A percentile compares a stretch with the other conserved stretches of the same genome.
Evolutionary conservation across 1,139 yeast species (phyloP).

Genomic region (Yamadazyma diddensiae): DNA sequence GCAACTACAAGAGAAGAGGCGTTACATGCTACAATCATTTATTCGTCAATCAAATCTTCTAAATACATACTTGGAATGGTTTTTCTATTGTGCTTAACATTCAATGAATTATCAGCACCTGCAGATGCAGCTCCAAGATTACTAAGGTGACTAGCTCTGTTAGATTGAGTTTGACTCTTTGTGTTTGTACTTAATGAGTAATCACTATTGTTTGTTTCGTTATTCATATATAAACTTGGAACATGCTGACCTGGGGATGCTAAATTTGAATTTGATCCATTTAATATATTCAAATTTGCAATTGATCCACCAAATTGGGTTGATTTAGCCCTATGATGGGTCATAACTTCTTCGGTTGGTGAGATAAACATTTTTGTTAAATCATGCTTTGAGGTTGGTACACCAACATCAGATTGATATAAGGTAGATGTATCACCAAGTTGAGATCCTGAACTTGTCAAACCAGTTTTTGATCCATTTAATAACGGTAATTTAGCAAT

Average conservation of each 20-base stretch:
- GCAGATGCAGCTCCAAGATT: constrained; percentile 13
- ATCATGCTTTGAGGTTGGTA: constrained; percentile 38
- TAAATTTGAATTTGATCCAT: constrained; percentile 25
- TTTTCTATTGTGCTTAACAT: constrained; percentile 22
- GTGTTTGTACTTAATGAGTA: constrained; percentile 21
- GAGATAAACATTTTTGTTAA: constrained; percentile 63
- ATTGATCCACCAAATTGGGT: constrained; percentile 17
- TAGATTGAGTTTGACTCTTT: constrained; percentile 6
- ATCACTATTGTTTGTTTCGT: constrained; percentile 35
- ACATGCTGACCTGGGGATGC: constrained; percentile 32
- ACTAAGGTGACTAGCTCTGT: constrained; percentile 12
- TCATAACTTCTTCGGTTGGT: constrained; percentile 76
- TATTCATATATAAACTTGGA: constrained; percentile 37
- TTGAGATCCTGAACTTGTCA: constrained; percentile 19
- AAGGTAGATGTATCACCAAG: constrained; percentile 40
- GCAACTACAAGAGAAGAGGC: too few relatives aligned
- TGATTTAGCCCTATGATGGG: constrained; percentile 35
- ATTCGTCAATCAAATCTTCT: constrained; percentile 51
- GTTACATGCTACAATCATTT: constrained; percentile 2
- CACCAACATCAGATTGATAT: constrained; percentile 32
- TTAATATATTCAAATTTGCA: constrained; percentile 23
- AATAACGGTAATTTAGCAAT: constrained; percentile 39
- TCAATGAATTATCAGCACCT: constrained; percentile 8
- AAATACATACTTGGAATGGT: constrained; percentile 56
- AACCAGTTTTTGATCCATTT: constrained; percentile 19